Evolutionary conservation across 768 basidiomycete genomes (phyloP).

Genomic region (Chlorophyllum brunneum): DNA sequence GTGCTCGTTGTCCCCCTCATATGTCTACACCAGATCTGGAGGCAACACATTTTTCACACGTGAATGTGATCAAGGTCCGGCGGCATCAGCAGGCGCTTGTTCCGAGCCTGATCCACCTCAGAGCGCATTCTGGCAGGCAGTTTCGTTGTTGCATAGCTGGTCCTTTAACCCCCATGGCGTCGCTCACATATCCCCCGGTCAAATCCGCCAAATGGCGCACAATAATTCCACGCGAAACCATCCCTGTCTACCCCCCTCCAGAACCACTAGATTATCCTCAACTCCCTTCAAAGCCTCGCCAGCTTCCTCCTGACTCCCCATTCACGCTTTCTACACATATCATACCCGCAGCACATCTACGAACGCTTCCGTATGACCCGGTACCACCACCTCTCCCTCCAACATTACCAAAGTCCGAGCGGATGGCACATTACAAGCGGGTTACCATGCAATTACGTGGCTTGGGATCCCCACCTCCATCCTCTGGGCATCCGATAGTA

Average conservation of each 20-base stretch:
- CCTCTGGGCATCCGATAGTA: constrained; percentile 35
- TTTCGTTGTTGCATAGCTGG: too few species aligned
- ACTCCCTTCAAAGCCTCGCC: constrained; percentile 36
- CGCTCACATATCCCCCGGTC: constrained; percentile 13
- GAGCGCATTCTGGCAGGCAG: too few species aligned
- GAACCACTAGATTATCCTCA: constrained; percentile 29
- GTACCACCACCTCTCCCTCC: constrained; percentile 28
- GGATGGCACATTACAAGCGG: constrained; percentile 17
- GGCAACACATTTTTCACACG: too few species aligned
- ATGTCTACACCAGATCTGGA: too few species aligned
- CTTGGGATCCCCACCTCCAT: constrained; percentile 27
- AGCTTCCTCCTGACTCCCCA: constrained; percentile 27
- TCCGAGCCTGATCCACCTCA: too few species aligned
- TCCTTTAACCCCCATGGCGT: neutral
- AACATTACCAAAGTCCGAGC: constrained; percentile 34
- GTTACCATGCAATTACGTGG: constrained; percentile 23
- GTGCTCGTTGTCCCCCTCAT: too few species aligned
- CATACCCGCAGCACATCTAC: constrained; percentile 48
- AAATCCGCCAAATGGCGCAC: constrained; percentile 7
- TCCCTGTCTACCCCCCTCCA: constrained; percentile 36
- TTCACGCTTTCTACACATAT: constrained; percentile 52
- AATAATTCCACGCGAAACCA: constrained; percentile 19
- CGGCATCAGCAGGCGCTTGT: too few species aligned
- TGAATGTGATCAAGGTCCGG: too few species aligned
- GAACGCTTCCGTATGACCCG: constrained; percentile 39